Evolutionary conservation across 768 basidiomycete species (phyloP).

Genomic region (Solioccasus polychromus): DNA sequence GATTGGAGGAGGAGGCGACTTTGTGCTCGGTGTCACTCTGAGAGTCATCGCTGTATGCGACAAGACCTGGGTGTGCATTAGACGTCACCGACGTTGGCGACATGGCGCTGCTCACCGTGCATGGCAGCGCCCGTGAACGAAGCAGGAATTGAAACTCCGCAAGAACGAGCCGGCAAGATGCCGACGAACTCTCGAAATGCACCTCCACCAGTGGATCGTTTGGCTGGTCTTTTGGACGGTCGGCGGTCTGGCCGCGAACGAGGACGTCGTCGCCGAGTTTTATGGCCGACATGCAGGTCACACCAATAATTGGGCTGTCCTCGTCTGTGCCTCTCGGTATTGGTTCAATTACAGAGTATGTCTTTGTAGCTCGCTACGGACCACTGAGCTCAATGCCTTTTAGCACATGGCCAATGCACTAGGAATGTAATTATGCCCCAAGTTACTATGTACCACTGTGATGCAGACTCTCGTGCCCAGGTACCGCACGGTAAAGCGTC

Average conservation of each 20-base stretch:
- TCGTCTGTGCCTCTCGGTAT: conserved; percentile 91
- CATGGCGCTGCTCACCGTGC: conserved; percentile 25
- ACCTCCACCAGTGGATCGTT: conserved; percentile 29
- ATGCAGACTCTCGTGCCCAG: conserved; percentile 36
- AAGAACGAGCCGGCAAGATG: no score
- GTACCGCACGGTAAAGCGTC: conserved; percentile 97
- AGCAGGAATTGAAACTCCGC: conserved; percentile 26
- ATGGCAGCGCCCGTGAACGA: conserved; percentile 19
- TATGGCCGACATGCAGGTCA: conserved; percentile 51
- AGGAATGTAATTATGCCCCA: conserved; percentile 69
- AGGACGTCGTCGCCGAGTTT: conserved; percentile 44
- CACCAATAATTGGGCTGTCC: conserved; percentile 98
- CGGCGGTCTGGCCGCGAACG: conserved; percentile 28
- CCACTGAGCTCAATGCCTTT: conserved; percentile 1
- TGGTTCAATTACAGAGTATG: conserved; percentile 98
- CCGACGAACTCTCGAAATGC: conserved; percentile 29
- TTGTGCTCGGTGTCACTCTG: conserved; percentile 53
- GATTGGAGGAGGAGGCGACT: conserved; percentile 31
- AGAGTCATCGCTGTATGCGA: conserved; percentile 64
- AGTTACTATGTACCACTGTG: not conserved
- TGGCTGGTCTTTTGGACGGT: conserved; percentile 37
- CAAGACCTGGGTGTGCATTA: conserved; percentile 43
- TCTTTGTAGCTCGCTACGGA: conserved; percentile 5
- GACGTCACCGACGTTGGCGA: conserved; percentile 1
- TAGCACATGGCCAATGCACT: conserved; percentile 99